Conservation (phyloP, 2,329 filamentous ascomycete genomes). For the Fusarium sp. region DNA sequence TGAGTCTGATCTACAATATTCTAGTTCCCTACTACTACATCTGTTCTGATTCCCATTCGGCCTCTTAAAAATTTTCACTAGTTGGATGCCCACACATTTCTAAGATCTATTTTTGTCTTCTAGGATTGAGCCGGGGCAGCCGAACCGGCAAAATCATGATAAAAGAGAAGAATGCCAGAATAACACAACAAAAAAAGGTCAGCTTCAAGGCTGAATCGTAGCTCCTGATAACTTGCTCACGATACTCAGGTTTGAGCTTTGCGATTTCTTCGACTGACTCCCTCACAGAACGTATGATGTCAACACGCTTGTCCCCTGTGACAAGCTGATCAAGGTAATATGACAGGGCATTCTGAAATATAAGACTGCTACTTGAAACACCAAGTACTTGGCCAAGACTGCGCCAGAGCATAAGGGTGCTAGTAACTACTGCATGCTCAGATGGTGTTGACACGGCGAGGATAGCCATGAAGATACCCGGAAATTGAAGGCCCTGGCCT, state of each 20-base stretch:
- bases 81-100: too few species aligned
- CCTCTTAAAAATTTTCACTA: too few species aligned
- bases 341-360: constrained; percentile 79
- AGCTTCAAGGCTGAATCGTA: constrained; percentile 67
- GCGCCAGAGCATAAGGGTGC: constrained; percentile 80
- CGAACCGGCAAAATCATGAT: constrained; percentile 66
- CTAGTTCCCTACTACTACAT: too few species aligned
- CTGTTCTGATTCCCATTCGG: too few species aligned
- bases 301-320: constrained; percentile 69
- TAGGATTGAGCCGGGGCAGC: constrained; percentile 66
- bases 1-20: too few species aligned
- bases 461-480: constrained; percentile 74
- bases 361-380: constrained; percentile 78
- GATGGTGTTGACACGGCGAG: constrained; percentile 71
- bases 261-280: constrained; percentile 69
- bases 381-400: constrained; percentile 81
- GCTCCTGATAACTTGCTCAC: constrained; percentile 68
- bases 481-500: constrained; percentile 76
- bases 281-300: constrained; percentile 67
- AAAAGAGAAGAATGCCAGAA: constrained; percentile 65
- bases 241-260: constrained; percentile 61
- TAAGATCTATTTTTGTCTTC: constrained; percentile 48
- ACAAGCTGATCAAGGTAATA: constrained; percentile 73
- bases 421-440: constrained; percentile 78
- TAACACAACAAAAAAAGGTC: constrained; percentile 62